Evolutionary conservation across 176 grass and related monocot species (phyloP).

Genomic region (Oryza longistaminata): DNA sequence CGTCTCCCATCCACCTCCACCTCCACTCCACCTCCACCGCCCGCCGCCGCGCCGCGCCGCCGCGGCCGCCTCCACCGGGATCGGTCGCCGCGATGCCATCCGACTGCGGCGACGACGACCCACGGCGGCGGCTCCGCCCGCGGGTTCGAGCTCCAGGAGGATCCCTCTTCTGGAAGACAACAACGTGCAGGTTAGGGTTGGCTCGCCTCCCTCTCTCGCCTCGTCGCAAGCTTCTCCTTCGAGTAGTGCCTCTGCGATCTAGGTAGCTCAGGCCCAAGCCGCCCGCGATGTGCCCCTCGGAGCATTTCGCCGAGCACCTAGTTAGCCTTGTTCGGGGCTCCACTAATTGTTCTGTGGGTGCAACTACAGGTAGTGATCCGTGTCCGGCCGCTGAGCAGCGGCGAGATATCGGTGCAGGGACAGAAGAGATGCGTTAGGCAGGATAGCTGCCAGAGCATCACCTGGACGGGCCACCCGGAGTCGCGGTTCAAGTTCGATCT

Average conservation of each 20-base stretch:
- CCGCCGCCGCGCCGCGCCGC: constrained; percentile 13
- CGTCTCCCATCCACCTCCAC: not conserved
- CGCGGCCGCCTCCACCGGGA: not conserved
- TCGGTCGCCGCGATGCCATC: constrained; percentile 23
- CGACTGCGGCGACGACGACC: constrained; percentile 41
- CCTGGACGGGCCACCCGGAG: constrained; percentile 84
- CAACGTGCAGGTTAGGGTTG: constrained; percentile 70
- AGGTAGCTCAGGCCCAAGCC: not conserved
- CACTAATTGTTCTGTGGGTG: not conserved
- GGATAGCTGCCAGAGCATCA: constrained; percentile 76
- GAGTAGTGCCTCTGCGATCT: not conserved
- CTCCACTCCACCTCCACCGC: too few species aligned
- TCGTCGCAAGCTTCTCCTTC: not conserved
- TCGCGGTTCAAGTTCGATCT: constrained; percentile 96
- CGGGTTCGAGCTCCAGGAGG: constrained; percentile 74
- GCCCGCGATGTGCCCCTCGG: not conserved
- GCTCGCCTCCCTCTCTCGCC: not conserved
- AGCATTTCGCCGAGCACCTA: constrained; percentile 35
- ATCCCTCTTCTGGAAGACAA: constrained; percentile 98
- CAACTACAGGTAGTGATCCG: constrained; percentile 74
- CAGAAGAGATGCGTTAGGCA: constrained; percentile 69
- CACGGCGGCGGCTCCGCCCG: constrained; percentile 19
- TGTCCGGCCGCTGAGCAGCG: constrained; percentile 69
- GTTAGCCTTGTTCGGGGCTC: not conserved
- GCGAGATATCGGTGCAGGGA: constrained; percentile 86